Conservation (phyloP, 2,329 filamentous ascomycete genomes). For the Fusarium tjaetaba region DNA sequence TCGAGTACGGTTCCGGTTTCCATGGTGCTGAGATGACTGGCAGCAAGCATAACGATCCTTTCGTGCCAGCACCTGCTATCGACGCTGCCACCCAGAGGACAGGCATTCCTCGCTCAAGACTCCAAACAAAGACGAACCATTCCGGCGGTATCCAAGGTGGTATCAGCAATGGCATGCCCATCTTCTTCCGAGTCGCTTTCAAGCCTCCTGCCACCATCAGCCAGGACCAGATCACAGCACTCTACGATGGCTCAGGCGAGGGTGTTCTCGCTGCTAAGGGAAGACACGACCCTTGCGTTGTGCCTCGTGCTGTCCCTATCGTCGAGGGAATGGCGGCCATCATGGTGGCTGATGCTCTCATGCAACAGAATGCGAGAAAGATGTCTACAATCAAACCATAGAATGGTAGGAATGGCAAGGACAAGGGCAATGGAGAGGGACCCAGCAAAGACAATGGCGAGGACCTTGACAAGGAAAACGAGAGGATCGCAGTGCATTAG, state of each 20-base stretch:
- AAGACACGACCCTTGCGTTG: slow-evolving; percentile 92
- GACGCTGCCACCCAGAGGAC: slow-evolving; percentile 56
- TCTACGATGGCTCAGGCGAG: slow-evolving; percentile 75
- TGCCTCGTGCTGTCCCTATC: slow-evolving; percentile 86
- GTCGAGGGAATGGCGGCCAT: slow-evolving; percentile 93
- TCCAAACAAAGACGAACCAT: slow-evolving; percentile 88
- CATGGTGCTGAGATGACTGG: slow-evolving; percentile 86
- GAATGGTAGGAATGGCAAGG: neutral
- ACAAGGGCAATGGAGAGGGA: neutral
- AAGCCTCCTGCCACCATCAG: slow-evolving; percentile 95
- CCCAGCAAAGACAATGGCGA: neutral
- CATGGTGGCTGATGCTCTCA: slow-evolving; percentile 85
- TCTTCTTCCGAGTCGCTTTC: slow-evolving; percentile 96
- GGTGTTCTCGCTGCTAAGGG: slow-evolving; percentile 91
- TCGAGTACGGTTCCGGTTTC: slow-evolving; percentile 95
- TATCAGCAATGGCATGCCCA: slow-evolving; percentile 90
- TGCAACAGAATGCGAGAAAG: slow-evolving; percentile 78
- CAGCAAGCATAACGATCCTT: slow-evolving; percentile 88
- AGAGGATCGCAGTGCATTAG: neutral
- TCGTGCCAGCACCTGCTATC: slow-evolving; percentile 51
- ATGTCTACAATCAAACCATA: slow-evolving; percentile 46
- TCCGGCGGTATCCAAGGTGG: slow-evolving; percentile 95
- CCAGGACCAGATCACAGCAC: slow-evolving; percentile 84
- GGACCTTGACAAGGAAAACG: neutral
- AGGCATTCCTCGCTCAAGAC: slow-evolving; percentile 64